Conservation (phyloP, 2,329 filamentous ascomycete genomes). For the Ciborinia camelliae region DNA sequence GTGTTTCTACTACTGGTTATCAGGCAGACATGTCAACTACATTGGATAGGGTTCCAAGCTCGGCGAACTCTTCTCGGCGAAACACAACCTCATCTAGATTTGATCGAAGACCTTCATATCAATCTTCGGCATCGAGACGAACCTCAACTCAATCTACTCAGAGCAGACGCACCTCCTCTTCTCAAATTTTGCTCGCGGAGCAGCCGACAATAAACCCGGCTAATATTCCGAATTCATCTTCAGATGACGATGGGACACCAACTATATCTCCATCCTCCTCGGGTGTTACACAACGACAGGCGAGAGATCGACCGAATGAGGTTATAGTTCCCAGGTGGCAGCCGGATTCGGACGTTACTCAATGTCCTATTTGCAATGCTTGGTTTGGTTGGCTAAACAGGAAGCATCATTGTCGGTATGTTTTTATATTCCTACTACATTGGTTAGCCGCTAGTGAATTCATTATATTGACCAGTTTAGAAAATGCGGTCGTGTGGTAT, state of each 20-base stretch:
- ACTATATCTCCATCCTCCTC: conserved; percentile 10
- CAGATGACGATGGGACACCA: conserved; percentile 10
- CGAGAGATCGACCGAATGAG: conserved; percentile 10
- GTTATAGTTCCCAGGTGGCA: conserved; percentile 76
- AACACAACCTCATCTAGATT: conserved; percentile 12
- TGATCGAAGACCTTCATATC: conserved; percentile 16
- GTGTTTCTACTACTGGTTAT: conserved; percentile 17
- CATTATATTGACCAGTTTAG: conserved; percentile 40
- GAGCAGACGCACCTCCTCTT: conserved; percentile 10
- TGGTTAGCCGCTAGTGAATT: neutral
- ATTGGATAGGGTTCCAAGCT: conserved; percentile 8
- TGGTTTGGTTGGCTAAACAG: conserved; percentile 72
- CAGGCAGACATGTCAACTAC: conserved; percentile 19
- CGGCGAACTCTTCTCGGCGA: conserved; percentile 14
- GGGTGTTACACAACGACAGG: neutral
- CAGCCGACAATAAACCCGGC: neutral
- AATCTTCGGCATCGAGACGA: conserved; percentile 18
- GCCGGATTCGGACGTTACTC: conserved; percentile 75
- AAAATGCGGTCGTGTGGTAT: conserved; percentile 93
- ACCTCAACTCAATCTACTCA: conserved; percentile 7
- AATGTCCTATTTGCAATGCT: conserved; percentile 78
- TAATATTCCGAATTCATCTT: neutral
- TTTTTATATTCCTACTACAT: conserved; percentile 19
- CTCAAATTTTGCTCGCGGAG: neutral
- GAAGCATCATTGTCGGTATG: conserved; percentile 87